These are phyloP conservation scores for Agrostemma githago DNA, from an alignment of 148 eudicot species.

Conservation along the genomic window DNA sequence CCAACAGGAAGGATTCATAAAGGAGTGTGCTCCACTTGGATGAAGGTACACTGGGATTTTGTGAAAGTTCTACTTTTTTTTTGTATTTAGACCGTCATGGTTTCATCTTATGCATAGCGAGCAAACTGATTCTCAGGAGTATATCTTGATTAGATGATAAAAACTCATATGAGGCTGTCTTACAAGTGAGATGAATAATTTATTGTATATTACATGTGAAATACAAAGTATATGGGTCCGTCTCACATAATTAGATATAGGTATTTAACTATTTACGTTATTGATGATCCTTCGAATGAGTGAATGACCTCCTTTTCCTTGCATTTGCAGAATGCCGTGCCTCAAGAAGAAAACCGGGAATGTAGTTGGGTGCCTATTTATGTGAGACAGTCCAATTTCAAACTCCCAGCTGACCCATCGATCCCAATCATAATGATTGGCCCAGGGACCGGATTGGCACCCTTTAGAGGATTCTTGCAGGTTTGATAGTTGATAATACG, in stretches of 20 bases:
- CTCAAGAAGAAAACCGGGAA: constrained; percentile 51
- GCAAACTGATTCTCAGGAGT: not conserved
- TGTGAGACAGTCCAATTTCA: constrained; percentile 90
- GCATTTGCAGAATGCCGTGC: constrained; percentile 62
- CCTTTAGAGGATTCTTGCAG: constrained; percentile 98
- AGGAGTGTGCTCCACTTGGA: constrained; percentile 98
- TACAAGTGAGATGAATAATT: not conserved
- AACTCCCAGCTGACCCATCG: constrained; percentile 69
- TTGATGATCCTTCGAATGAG: not conserved
- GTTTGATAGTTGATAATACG: constrained; percentile 21
- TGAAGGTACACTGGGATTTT: constrained; percentile 57
- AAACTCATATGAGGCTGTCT: not conserved
- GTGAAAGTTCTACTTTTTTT: not conserved
- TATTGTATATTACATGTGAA: not conserved
- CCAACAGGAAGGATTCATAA: constrained; percentile 86
- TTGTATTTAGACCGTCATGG: constrained; percentile 36
- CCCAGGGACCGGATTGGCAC: constrained; percentile 98
- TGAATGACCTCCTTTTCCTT: constrained; percentile 6
- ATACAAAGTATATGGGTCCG: not conserved
- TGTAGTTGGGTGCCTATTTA: constrained; percentile 84
- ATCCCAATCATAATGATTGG: constrained; percentile 92
- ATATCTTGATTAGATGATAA: not conserved
- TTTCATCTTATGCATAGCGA: constrained; percentile 10
- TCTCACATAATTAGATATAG: not conserved
- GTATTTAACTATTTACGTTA: not conserved